phyloP scores from a whole-genome alignment of 148 eudicot genomes.

The Arctostaphylos glauca region DNA sequence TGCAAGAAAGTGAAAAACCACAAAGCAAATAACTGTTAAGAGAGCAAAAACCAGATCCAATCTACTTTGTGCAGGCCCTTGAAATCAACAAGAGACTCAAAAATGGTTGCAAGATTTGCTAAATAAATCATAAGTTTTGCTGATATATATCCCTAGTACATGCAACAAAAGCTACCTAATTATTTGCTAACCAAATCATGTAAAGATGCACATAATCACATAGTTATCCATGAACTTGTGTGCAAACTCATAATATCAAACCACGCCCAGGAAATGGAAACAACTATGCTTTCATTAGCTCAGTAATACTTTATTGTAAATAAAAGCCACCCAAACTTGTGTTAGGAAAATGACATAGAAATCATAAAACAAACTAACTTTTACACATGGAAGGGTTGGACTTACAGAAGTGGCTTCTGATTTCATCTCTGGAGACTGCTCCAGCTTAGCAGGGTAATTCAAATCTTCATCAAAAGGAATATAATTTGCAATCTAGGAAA shows the following conservation, averaged over 20 bases:
- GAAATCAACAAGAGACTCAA: not conserved
- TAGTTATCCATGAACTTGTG: not conserved
- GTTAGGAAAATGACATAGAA: not conserved
- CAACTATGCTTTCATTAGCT: not conserved
- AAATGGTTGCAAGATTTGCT: too few relatives aligned
- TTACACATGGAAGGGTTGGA: not conserved
- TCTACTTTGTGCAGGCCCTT: not conserved
- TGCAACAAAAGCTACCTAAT: not conserved
- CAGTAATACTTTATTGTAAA: not conserved
- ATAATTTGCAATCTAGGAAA: conserved; percentile 83
- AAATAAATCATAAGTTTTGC: too few relatives aligned
- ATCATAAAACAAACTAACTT: not conserved
- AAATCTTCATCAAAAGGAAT: conserved; percentile 80
- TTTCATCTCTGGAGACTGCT: conserved; percentile 53
- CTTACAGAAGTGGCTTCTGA: conserved; percentile 69
- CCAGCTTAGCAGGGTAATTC: conserved; percentile 89
- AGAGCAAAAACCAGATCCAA: not conserved
- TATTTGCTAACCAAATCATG: not conserved
- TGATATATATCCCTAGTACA: not conserved
- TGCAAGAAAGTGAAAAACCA: not conserved
- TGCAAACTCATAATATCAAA: not conserved
- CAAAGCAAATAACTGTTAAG: not conserved
- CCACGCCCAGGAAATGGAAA: not conserved
- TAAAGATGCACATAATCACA: not conserved
- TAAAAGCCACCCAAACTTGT: not conserved